A percentile compares a stretch with the other conserved stretches of the same genome.
Conservation (phyloP, 495 filamentous ascomycete genomes). For the Filosporella fistucella region DNA sequence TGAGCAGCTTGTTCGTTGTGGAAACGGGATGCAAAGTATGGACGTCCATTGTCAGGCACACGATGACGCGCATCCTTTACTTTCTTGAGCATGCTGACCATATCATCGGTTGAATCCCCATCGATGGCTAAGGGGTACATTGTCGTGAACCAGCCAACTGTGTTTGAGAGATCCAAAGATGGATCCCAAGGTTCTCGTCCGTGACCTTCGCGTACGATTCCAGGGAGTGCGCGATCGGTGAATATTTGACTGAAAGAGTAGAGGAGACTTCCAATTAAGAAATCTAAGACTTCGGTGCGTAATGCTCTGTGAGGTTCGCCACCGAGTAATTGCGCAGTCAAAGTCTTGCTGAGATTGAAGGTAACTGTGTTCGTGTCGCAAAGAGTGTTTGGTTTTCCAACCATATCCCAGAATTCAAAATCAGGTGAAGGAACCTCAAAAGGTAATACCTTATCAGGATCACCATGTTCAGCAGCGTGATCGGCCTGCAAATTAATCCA, state of each 20-base stretch:
- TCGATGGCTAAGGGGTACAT: conserved; percentile 39
- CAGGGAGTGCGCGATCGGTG: conserved; percentile 1
- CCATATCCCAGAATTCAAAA: conserved; percentile 6
- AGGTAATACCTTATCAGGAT: not conserved
- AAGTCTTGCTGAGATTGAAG: conserved; percentile 33
- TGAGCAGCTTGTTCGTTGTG: not conserved
- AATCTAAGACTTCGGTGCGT: conserved; percentile 46
- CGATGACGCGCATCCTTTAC: conserved; percentile 43
- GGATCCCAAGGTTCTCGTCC: conserved; percentile 49
- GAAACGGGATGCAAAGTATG: conserved; percentile 39
- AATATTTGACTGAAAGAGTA: conserved; percentile 43
- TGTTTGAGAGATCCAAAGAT: conserved; percentile 50
- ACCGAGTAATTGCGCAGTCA: too few species aligned
- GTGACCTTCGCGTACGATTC: conserved; percentile 46
- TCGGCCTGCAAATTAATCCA: conserved; percentile 50
- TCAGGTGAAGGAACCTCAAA: not conserved
- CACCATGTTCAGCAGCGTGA: conserved; percentile 17
- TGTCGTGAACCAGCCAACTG: conserved; percentile 60
- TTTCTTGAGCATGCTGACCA: conserved; percentile 23
- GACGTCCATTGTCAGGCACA: conserved; percentile 34
- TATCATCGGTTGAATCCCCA: not conserved
- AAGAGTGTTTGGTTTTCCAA: conserved; percentile 33
- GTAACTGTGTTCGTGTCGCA: conserved; percentile 41
- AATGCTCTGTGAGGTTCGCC: conserved; percentile 16
- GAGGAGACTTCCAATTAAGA: conserved; percentile 47